Evolutionary conservation across 2,329 filamentous ascomycete species (phyloP), one percentile per base, ranked within the genome.

Genomic region (Dactylella cylindrospora): DNA sequence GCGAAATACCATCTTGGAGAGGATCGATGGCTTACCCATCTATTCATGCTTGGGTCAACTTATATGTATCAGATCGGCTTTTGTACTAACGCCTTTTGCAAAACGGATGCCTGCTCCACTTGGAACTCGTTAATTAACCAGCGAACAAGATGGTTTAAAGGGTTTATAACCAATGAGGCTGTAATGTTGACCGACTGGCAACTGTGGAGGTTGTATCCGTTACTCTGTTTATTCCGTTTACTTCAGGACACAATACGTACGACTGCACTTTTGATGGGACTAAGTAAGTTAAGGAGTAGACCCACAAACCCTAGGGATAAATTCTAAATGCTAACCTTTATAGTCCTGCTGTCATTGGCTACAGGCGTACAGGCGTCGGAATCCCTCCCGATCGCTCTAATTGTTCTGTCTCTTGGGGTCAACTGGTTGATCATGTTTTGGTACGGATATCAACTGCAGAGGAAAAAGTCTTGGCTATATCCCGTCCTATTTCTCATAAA

Each of bases 11-110:
- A 97, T 74, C 75, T 97, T 35, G 93, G 93, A 31, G 93, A 97
- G 73, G 93, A 98, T 74, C 81, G 91, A 65, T 97, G 91, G 90
- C 80, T 97, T 53, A 98, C 91, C 1, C 93, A 98, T 76, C 79
- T 98, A 57, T 96, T 98, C 78, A 98, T 98, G 93, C 93, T 97
- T 70, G 90, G 90, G 19, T 90, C 91, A 36, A 88, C 90, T 75
- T 84, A 94, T 72, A 81, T 88, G 32, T 94, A 95, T 73, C 93
- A 97, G 74, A 96, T 97, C 65, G 89, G 95, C 74, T 91, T 97
- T 84, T 96, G 93, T 73, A 95, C 90, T 0, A 91, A 89, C 50
- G 93, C 91, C 5, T 97, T 97, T 72, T 97, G 93, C 80, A 97
- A 97, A 75, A 97, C 93, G 0, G 91, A 97, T 73, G 91, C 93